Evolutionary conservation across 768 basidiomycete species (phyloP).

Genomic region (Sporobolomyces pararoseus): DNA sequence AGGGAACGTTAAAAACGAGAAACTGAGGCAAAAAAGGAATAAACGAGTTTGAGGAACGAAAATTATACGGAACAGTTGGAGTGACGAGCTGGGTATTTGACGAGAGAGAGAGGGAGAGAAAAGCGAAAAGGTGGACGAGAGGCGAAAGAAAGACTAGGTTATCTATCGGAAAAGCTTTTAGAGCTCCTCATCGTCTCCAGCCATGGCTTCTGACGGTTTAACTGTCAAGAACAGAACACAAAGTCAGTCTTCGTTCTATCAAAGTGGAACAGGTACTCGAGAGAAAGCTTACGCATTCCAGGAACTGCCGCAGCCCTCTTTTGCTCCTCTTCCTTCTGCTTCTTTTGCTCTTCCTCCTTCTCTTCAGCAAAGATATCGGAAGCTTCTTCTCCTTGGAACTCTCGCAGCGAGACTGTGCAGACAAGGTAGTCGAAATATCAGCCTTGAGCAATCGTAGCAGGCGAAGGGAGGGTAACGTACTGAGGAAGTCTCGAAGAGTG

Average conservation of each 20-base stretch:
- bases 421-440: background rate
- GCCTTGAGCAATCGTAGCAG: too few species aligned
- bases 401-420: conserved; percentile 71
- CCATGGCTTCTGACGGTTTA: conserved; percentile 37
- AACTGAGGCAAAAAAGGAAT: too few species aligned
- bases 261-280: too few species aligned
- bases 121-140: background rate
- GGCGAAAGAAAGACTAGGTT: too few species aligned
- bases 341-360: conserved; percentile 78
- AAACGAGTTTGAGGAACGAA: too few species aligned
- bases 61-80: too few species aligned
- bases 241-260: too few species aligned
- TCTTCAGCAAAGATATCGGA: conserved; percentile 89
- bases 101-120: background rate
- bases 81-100: too few species aligned
- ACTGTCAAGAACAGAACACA: background rate
- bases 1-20: too few species aligned
- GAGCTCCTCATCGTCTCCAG: conserved; percentile 38
- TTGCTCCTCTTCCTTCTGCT: conserved; percentile 75
- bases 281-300: conserved; percentile 60
- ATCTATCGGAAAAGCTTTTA: background rate
- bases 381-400: conserved; percentile 72
- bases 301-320: conserved; percentile 88
- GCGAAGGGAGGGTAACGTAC: too few species aligned
- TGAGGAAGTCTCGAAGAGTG: conserved; percentile 91